Conservation (phyloP, 2,329 filamentous ascomycete species). For the Cladosporium sp. region DNA sequence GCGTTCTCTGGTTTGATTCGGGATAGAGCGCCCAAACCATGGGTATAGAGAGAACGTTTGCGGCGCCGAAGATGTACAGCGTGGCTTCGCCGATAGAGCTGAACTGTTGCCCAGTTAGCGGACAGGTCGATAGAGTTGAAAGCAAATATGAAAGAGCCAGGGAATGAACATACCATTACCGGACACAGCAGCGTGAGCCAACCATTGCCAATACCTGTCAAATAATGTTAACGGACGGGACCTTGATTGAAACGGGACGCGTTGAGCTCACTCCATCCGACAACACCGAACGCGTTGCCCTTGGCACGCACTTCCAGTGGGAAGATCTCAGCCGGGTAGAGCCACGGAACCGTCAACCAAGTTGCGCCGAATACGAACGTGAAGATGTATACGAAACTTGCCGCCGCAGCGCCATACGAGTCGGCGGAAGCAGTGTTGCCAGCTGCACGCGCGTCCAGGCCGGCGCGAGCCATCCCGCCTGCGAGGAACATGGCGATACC, state of each 20-base stretch:
- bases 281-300: slow-evolving; percentile 14
- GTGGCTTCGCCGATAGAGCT: slow-evolving; percentile 60
- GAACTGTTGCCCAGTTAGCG: slow-evolving; percentile 12
- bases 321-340: slow-evolving; percentile 41
- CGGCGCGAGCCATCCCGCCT: slow-evolving; percentile 27
- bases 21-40: slow-evolving; percentile 70
- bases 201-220: slow-evolving; percentile 1
- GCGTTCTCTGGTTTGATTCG: slow-evolving; percentile 63
- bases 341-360: slow-evolving; percentile 47
- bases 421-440: slow-evolving; percentile 19
- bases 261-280: slow-evolving; percentile 8
- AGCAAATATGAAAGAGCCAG: background rate
- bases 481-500: slow-evolving; percentile 30
- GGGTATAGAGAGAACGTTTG: slow-evolving; percentile 59
- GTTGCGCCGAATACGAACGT: slow-evolving; percentile 60
- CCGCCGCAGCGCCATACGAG: slow-evolving; percentile 47
- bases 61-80: slow-evolving; percentile 65
- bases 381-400: slow-evolving; percentile 65
- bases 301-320: slow-evolving; percentile 30
- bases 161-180: slow-evolving; percentile 40
- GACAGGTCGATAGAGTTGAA: background rate
- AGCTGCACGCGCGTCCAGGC: slow-evolving; percentile 21
- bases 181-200: slow-evolving; percentile 36
- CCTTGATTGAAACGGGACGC: background rate
- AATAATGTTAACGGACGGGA: background rate